Conservation (phyloP, 495 filamentous ascomycete species). For the Penicillium robsamsonii region DNA sequence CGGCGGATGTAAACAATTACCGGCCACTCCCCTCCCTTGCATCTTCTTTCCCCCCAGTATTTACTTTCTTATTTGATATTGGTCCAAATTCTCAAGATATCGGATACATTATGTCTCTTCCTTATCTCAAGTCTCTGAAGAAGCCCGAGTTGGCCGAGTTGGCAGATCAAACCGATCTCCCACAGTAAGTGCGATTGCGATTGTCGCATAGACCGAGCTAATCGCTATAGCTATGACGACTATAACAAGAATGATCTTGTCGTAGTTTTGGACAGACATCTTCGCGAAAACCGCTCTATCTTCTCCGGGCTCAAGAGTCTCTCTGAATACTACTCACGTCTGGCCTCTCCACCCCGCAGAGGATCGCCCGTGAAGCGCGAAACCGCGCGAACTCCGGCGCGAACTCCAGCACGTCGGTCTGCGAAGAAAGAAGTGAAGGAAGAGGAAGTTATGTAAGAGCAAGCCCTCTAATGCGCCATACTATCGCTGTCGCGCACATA, state of each 20-base stretch:
- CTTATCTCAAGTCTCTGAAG: conserved; percentile 80
- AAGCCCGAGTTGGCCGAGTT: conserved; percentile 79
- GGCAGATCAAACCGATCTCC: conserved; percentile 68
- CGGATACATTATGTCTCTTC: conserved; percentile 52
- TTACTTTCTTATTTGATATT: conserved; percentile 22
- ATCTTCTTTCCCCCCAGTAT: conserved; percentile 15
- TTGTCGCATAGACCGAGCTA: conserved; percentile 15
- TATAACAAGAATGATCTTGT: conserved; percentile 83
- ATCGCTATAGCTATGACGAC: conserved; percentile 60
- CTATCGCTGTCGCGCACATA: conserved; percentile 1
- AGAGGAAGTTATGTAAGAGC: conserved; percentile 46
- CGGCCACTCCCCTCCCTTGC: conserved; percentile 27
- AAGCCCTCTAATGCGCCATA: neutral
- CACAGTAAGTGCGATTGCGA: conserved; percentile 56
- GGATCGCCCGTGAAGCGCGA: conserved; percentile 77
- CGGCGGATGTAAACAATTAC: conserved; percentile 34
- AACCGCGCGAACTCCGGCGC: conserved; percentile 9
- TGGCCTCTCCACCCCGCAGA: conserved; percentile 46
- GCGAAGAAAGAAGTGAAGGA: conserved; percentile 38
- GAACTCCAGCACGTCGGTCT: conserved; percentile 17
- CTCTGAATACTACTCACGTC: conserved; percentile 71
- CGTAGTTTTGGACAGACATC: conserved; percentile 67
- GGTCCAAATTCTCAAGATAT: conserved; percentile 7
- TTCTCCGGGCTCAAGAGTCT: conserved; percentile 64
- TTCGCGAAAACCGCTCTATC: conserved; percentile 60